These are phyloP conservation scores for Apodospora peruviana DNA, from an alignment of 495 filamentous ascomycete genomes.

Conservation along the genomic window DNA sequence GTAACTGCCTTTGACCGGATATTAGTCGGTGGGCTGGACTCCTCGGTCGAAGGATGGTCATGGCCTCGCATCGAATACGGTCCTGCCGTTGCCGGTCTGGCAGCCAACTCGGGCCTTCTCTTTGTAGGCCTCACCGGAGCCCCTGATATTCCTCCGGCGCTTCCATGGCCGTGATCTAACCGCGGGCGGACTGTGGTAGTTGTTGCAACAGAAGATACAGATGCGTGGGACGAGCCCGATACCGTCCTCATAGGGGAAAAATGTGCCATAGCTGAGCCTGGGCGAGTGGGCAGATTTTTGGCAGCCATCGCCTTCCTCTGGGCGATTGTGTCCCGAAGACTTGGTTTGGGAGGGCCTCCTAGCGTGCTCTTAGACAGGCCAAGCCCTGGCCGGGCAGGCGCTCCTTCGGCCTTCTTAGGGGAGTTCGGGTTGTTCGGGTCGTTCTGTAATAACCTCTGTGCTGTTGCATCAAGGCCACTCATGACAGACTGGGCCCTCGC, in stretches of 20 bases:
- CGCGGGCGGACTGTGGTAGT: constrained; percentile 35
- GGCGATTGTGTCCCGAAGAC: constrained; percentile 65
- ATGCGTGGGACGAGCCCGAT: constrained; percentile 34
- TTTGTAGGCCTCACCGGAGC: constrained; percentile 50
- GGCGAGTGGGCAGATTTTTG: constrained; percentile 59
- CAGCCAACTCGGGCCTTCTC: constrained; percentile 42
- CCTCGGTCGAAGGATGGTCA: constrained; percentile 36
- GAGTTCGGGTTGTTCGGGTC: constrained; percentile 75
- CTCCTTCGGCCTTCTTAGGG: constrained; percentile 45
- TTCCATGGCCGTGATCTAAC: constrained; percentile 28
- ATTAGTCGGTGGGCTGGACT: constrained; percentile 32
- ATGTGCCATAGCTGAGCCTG: constrained; percentile 67
- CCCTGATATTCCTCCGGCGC: constrained; percentile 48
- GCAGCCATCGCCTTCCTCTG: constrained; percentile 64
- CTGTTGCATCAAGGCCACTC: constrained; percentile 64
- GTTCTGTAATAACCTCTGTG: constrained; percentile 69
- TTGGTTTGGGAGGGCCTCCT: constrained; percentile 55
- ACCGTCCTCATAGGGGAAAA: constrained; percentile 53
- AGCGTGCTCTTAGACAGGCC: constrained; percentile 55
- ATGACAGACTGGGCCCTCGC: constrained; percentile 70
- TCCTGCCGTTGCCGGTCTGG: constrained; percentile 51
- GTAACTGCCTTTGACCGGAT: constrained; percentile 31
- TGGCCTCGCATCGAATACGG: constrained; percentile 51
- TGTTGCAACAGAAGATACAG: constrained; percentile 33
- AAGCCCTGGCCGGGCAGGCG: constrained; percentile 41